These are phyloP conservation scores for Scedosporium apiospermum DNA, from an alignment of 2,329 filamentous ascomycete genomes.

Conservation along the genomic window DNA sequence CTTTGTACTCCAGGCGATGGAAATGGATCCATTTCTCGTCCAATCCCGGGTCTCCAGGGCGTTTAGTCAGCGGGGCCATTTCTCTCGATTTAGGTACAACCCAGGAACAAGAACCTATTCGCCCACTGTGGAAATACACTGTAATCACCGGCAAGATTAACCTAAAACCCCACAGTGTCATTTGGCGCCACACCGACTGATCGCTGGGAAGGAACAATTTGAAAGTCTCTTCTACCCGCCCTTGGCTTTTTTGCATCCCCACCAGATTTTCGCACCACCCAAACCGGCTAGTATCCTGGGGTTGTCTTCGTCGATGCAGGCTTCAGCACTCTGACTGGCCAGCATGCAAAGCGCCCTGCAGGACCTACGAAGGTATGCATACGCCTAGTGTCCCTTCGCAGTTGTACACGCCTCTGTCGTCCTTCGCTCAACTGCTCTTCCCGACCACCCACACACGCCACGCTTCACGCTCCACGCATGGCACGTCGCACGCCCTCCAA, in stretches of 20 bases:
- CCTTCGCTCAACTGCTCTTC: neutral
- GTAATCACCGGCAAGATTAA: neutral
- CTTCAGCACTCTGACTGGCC: constrained; percentile 1
- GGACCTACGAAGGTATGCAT: neutral
- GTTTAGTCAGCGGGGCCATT: neutral
- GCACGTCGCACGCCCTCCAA: neutral
- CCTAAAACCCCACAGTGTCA: neutral
- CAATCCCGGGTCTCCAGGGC: neutral
- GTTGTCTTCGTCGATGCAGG: neutral
- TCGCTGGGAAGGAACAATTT: neutral
- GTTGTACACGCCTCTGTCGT: neutral
- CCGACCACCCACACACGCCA: neutral
- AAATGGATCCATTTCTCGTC: neutral
- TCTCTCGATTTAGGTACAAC: neutral
- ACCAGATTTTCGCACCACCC: neutral
- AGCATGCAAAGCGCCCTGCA: neutral
- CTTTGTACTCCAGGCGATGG: neutral
- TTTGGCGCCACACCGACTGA: neutral
- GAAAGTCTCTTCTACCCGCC: neutral
- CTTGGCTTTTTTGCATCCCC: neutral
- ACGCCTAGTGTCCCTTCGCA: neutral
- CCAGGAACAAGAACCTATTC: neutral
- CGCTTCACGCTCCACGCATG: neutral
- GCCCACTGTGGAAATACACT: constrained; percentile 1
- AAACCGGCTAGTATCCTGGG: constrained; percentile 1